Percentiles rank a stretch among this genome's conserved stretches.
These are phyloP conservation scores for Gleditsia sinensis DNA, from an alignment of 306 rosid genomes.

Conservation along the genomic window DNA sequence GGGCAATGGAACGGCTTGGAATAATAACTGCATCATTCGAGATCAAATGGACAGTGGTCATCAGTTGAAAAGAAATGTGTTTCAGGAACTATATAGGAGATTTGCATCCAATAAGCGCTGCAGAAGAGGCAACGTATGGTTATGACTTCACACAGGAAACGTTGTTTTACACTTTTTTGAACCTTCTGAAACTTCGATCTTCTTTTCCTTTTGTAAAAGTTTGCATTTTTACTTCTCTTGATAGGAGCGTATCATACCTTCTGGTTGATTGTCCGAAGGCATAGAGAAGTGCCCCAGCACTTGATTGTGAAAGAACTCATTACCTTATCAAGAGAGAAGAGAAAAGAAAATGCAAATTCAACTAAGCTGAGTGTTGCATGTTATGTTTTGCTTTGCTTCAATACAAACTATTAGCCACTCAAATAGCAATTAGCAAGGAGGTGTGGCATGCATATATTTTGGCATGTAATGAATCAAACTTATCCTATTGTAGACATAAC, in stretches of 20 bases:
- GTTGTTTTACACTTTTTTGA: neutral
- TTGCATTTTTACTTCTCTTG: neutral
- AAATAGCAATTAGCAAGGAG: no score
- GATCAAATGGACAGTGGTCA: constrained; percentile 17
- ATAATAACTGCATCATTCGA: constrained; percentile 13
- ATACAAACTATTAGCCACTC: no score
- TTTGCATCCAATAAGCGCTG: constrained; percentile 19
- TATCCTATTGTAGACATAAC: no score
- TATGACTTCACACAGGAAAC: constrained; percentile 27
- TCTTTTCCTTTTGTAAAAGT: neutral
- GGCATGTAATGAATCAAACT: no score
- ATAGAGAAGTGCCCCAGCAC: neutral
- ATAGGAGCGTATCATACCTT: neutral
- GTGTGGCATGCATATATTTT: no score
- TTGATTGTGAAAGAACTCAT: neutral
- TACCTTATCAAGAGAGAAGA: constrained; percentile 1
- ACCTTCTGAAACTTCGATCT: constrained; percentile 10
- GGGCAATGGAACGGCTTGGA: constrained; percentile 11
- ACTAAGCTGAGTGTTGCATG: neutral
- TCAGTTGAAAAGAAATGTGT: constrained; percentile 23
- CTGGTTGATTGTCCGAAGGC: constrained; percentile 6
- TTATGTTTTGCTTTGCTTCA: neutral
- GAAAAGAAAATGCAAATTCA: neutral
- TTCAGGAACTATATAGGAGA: constrained; percentile 18
- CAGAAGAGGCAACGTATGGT: constrained; percentile 26